Evolutionary conservation across 2,329 filamentous ascomycete species (phyloP), one percentile per base, ranked within the genome.

Genomic region (Exserohilum rostratum): DNA sequence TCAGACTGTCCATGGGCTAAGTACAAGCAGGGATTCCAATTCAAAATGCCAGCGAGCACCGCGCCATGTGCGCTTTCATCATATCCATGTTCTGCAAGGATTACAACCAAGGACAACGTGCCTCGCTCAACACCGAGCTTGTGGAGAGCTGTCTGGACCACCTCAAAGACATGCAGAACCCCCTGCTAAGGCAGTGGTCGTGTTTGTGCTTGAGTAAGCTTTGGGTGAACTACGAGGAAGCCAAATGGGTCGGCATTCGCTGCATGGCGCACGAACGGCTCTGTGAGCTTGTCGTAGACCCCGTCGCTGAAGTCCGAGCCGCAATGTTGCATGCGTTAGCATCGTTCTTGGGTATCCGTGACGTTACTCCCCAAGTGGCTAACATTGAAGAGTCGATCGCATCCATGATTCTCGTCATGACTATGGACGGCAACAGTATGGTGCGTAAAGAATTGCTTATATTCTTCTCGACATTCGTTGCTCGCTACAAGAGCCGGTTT

Each of bases 61-160:
- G 96, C 70, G 95, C 95, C 38, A 99, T 99, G 95, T 98, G 95
- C 73, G 93, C 95, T 1, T 99, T 99, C 72, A 96, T 99, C 58
- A 86, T 98, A 37, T 90, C 93, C 22, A 96, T 97, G 84, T 91
- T 99, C 60, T 99, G 95, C 84, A 96, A 95, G 72, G 90, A 90
- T 60, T 96, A 96, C 76, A 90, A 89, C 61, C 91, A 95, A 59
- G 95, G 93, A 2, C 93, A 97, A 74, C 89, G 89, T 46, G 93
- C 96, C 10, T 97, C 93, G 71, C 88, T 97, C 64, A 90, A 91
- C 62, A 90, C 89, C 0, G 93, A 96, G 62, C 88, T 98, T 58
- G 93, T 98, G 80, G 87, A 89, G 33, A 93, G 89, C 65, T 98
- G 93, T 71, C 79, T 98, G 35, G 82, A 84, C 5, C 93, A 98